phyloP scores from a whole-genome alignment of 1,284 basidiomycete genomes.

The Inonotus hispidus region DNA sequence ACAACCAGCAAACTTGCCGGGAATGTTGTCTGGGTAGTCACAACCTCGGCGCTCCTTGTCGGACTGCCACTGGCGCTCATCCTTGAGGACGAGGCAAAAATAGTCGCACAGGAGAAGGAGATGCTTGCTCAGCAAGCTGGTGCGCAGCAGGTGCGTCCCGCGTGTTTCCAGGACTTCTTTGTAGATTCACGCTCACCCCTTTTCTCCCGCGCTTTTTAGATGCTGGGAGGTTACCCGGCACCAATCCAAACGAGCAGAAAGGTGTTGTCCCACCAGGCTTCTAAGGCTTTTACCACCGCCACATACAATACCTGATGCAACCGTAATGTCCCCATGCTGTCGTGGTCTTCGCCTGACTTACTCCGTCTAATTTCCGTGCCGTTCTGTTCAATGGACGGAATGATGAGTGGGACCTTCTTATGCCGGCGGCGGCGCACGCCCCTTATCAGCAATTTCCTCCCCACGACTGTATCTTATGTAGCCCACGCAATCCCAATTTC shows the following conservation, averaged over 20 bases:
- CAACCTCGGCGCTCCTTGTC: slow-evolving; percentile 89
- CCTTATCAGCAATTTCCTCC: slow-evolving; percentile 3
- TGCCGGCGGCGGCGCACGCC: not conserved
- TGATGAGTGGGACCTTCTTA: not conserved
- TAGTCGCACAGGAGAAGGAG: slow-evolving; percentile 93
- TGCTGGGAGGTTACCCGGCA: slow-evolving; percentile 51
- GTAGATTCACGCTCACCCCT: slow-evolving; percentile 19
- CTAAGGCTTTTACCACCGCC: slow-evolving; percentile 30
- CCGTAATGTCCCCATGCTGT: slow-evolving; percentile 2
- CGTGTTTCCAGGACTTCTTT: slow-evolving; percentile 15
- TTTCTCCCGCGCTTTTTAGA: slow-evolving; percentile 36
- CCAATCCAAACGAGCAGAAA: slow-evolving; percentile 44
- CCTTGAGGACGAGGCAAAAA: slow-evolving; percentile 93
- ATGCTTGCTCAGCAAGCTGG: slow-evolving; percentile 91
- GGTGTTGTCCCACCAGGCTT: slow-evolving; percentile 73
- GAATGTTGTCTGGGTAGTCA: slow-evolving; percentile 91
- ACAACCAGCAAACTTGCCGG: slow-evolving; percentile 71
- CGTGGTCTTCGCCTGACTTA: slow-evolving; percentile 7
- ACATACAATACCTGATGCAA: not conserved
- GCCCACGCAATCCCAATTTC: slow-evolving; percentile 10
- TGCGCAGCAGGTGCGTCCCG: slow-evolving; percentile 70
- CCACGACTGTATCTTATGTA: slow-evolving; percentile 14
- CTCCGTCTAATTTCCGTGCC: not conserved
- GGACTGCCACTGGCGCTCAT: slow-evolving; percentile 90
- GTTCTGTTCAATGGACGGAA: not conserved